Conservation (phyloP, 345 rosid genomes). For the sweet orange (Citrus sinensis) region DNA sequence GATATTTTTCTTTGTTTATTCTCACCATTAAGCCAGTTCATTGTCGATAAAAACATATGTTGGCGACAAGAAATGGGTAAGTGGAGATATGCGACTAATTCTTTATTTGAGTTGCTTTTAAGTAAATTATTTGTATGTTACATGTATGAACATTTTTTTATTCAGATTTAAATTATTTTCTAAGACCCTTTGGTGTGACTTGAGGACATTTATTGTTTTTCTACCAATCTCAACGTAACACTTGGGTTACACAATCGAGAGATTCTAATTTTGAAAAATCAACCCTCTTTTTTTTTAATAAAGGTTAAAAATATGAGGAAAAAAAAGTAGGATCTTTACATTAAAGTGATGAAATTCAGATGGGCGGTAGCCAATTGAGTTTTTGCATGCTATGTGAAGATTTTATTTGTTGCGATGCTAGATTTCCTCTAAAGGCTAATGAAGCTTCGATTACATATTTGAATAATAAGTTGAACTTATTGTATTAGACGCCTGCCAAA, state of each 20-base stretch:
- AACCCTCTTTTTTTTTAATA: not conserved
- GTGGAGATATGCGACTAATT: slow-evolving; percentile 15
- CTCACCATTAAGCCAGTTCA: not conserved
- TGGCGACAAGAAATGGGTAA: slow-evolving; percentile 3
- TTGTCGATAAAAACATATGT: slow-evolving; percentile 3
- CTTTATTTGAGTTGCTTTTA: not conserved
- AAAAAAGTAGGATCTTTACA: not conserved
- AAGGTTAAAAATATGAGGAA: not conserved
- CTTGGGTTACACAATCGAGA: not conserved
- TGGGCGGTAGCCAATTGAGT: not conserved
- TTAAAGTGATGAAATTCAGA: not conserved
- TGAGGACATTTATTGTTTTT: not conserved
- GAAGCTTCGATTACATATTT: not conserved
- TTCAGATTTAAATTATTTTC: not conserved
- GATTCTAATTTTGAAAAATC: not conserved
- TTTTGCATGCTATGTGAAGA: not conserved
- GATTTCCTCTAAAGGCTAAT: not conserved
- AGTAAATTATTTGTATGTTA: not conserved
- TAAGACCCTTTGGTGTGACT: not conserved
- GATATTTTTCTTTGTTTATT: slow-evolving; percentile 6
- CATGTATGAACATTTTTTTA: not conserved
- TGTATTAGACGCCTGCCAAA: slow-evolving; percentile 25
- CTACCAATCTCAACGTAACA: not conserved
- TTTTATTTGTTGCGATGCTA: not conserved
- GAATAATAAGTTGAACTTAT: not conserved